Base-by-base conservation (phyloP, 2,329 filamentous ascomycete species). In the Alternaria incomplexa region DNA sequence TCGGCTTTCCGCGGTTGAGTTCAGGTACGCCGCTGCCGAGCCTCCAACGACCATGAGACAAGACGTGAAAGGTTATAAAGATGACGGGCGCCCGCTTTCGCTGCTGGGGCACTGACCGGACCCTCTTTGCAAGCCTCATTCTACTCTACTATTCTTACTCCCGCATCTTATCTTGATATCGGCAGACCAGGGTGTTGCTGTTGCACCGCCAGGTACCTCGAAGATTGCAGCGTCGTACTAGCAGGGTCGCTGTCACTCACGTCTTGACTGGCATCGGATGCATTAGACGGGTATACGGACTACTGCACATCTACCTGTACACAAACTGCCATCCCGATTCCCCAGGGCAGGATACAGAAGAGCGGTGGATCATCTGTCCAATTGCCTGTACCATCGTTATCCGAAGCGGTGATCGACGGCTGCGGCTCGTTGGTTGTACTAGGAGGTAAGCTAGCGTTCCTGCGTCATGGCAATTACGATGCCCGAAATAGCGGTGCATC, bases 351-450 rank as follows among this genome's bases (percentile, higher is more conserved):
- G 30, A 22, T 40, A 54, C 47, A 63, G 36, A 74, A 72, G 62
- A 73, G 73, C 74, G 71, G 72, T 77, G 71, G 70, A 66, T 67
- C 67, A 32, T 44, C 63, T 63, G 65, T 56, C 77, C 76, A 79
- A 78, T 79, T 77, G 76, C 59, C 66, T 47, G 32, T 59, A 47
- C 60, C 26, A 46, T 59, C 32, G 48, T 62, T 62, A 62, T 62
- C 60, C 60, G 48, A 55, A 51, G 56, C 40, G 20, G 56, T 50
- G 30, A 43, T 55, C 17, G 56, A 36, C 44, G 50, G 50, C 44
- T 54, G 55, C 47, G 53, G 58, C 58, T 60, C 56, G 55, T 47
- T 51, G 50, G 57, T 44, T 46, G 54, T 23, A 46, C 58, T 45
- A 57, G 5, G 22, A 40, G 32, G 58, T 52, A 45, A 57, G 40